Evolutionary conservation across 2,329 filamentous ascomycete genomes (phyloP).

Genomic region (Lachnellula subtilissima): DNA sequence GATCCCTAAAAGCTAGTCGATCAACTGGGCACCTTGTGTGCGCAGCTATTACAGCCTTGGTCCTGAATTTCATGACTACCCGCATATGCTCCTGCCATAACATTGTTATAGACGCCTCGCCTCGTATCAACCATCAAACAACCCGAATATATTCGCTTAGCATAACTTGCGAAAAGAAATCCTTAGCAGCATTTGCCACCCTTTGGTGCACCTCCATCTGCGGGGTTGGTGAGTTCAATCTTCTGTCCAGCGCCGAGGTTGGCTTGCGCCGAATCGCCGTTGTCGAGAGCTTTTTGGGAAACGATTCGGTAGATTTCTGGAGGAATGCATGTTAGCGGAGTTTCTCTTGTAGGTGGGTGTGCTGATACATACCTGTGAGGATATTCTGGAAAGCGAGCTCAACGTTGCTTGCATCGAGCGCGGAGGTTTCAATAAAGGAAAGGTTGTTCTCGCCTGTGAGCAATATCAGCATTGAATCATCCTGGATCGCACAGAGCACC

Average conservation of each 20-base stretch:
- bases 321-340: neutral
- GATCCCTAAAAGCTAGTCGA: slow-evolving; percentile 3
- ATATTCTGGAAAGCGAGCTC: slow-evolving; percentile 99
- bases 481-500: neutral
- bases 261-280: slow-evolving; percentile 74
- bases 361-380: slow-evolving; percentile 69
- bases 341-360: neutral
- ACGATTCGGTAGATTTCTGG: slow-evolving; percentile 99
- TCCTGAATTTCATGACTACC: slow-evolving; percentile 20
- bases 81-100: slow-evolving; percentile 23
- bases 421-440: slow-evolving; percentile 98
- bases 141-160: slow-evolving; percentile 24
- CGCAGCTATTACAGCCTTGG: slow-evolving; percentile 8
- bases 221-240: slow-evolving; percentile 81
- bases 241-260: slow-evolving; percentile 75
- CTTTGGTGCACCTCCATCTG: slow-evolving; percentile 71
- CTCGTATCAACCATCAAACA: slow-evolving; percentile 25
- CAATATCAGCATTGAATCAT: slow-evolving; percentile 27
- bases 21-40: slow-evolving; percentile 2
- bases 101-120: slow-evolving; percentile 29
- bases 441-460: slow-evolving; percentile 86
- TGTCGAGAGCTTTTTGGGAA: slow-evolving; percentile 93
- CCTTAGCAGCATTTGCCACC: slow-evolving; percentile 71
- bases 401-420: slow-evolving; percentile 97
- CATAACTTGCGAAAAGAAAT: slow-evolving; percentile 2